phyloP scores from a whole-genome alignment of 2,329 filamentous ascomycete genomes.

The Byssochlamys sp. region DNA sequence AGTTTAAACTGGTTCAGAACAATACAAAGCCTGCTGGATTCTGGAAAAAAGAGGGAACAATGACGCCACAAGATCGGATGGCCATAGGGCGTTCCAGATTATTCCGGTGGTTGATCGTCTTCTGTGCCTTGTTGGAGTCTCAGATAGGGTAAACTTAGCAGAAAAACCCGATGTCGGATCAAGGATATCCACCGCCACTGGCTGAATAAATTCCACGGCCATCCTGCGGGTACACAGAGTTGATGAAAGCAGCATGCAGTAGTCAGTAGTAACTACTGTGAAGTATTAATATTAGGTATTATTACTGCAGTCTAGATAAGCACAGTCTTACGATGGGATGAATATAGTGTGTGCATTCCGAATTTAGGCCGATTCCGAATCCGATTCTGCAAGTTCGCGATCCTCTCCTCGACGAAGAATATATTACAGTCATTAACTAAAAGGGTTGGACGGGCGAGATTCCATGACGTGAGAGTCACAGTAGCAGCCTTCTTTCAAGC shows the following conservation, averaged over 20 bases:
- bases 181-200: background rate
- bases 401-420: background rate
- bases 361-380: background rate
- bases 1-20: background rate
- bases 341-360: background rate
- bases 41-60: background rate
- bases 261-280: too few species aligned
- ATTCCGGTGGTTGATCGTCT: background rate
- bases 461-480: background rate
- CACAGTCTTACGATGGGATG: background rate
- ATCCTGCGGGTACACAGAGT: background rate
- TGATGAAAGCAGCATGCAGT: background rate
- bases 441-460: background rate
- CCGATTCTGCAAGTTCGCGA: background rate
- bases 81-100: background rate
- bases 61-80: background rate
- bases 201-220: background rate
- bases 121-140: background rate
- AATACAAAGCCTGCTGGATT: background rate
- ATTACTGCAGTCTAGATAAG: too few species aligned
- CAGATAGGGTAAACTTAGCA: background rate
- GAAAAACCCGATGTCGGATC: background rate
- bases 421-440: background rate
- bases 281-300: too few species aligned
- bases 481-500: background rate